These are phyloP conservation scores for Elongisporangium undulatum DNA, from an alignment of 352 stramenopile genomes.

Conservation along the genomic window DNA sequence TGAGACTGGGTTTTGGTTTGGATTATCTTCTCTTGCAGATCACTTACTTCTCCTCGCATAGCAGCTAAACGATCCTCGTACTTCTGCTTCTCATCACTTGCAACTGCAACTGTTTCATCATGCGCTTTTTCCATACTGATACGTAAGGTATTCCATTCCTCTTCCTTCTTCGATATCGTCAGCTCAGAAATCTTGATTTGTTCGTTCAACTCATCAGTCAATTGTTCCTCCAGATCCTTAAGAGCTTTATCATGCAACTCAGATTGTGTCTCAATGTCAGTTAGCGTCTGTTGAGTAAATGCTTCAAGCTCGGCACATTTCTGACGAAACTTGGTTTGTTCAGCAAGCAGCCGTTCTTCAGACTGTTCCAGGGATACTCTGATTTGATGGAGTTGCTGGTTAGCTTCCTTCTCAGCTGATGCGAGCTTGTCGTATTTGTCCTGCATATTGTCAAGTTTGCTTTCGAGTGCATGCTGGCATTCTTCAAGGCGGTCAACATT, in stretches of 20 bases:
- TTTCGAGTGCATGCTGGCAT: constrained; percentile 15
- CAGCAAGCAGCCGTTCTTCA: constrained; percentile 13
- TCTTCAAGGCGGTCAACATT: constrained; percentile 18
- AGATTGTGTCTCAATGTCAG: not conserved
- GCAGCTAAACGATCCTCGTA: constrained; percentile 20
- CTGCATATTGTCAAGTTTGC: constrained; percentile 4
- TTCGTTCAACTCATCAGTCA: constrained; percentile 7
- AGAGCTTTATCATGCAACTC: constrained; percentile 8
- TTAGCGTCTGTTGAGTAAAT: constrained; percentile 1
- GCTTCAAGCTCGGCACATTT: constrained; percentile 14
- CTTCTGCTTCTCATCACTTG: constrained; percentile 19
- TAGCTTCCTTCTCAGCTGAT: constrained; percentile 13
- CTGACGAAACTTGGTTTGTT: constrained; percentile 16
- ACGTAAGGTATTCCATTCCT: not conserved
- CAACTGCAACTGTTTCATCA: constrained; percentile 10
- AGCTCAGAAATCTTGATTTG: constrained; percentile 11
- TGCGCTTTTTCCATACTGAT: constrained; percentile 7
- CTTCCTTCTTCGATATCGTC: constrained; percentile 7
- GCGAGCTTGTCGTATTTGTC: constrained; percentile 13
- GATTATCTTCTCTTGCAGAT: constrained; percentile 13
- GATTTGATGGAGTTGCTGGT: constrained; percentile 8
- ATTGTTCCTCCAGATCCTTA: constrained; percentile 15
- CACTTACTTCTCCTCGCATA: constrained; percentile 20
- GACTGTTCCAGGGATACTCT: constrained; percentile 15
- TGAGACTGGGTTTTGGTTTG: not conserved